Evolutionary conservation across 2,329 filamentous ascomycete genomes (phyloP), one percentile per base, ranked within the genome.

Genomic region (Lachnellula willkommii): DNA sequence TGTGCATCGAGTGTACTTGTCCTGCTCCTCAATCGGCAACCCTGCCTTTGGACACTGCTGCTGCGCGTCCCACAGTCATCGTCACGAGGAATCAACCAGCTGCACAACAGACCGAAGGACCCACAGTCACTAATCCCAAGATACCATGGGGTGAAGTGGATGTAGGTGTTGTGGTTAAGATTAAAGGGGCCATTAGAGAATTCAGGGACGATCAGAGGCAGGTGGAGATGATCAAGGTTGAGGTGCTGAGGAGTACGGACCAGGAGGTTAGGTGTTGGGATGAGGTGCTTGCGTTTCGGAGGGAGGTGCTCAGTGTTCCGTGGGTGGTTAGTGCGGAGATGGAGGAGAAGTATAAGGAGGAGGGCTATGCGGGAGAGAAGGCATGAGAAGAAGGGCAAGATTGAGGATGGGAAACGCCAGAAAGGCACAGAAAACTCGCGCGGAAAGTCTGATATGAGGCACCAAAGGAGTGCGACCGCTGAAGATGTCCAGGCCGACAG

Each of bases 221-320:
- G 65, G 72, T 86, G 59, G 75, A 75, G 45, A 73, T 83, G 22
- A 73, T 78, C 47, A 81, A 78, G 63, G 69, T 82, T 54, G 65
- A 68, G n/a, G 61, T 73, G 0, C 54, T 87, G 4, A 67, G 65
- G 24, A 75, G 77, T 46, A 87, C 83, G 0, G 75, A 77, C 47
- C 74, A 79, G 36, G 84, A 88, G 66, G 72, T 85, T 3, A 68
- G 65, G 7, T 79, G 84, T 8, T 87, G 84, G 84, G 74, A 78
- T 62, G 81, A 81, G 69, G 72, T 77, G 46, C 60, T 68, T 17
- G 69, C 68, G 32, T 84, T 87, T 64, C 74, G 75, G 37, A 65
- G 64, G 36, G 74, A 80, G 4, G 72, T 83, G 5, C 71, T 87
- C 14, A 68, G 69, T 3, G 70, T 68, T 54, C 77, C 81, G 0